Evolutionary conservation across 257 asterid genomes (phyloP).

Genomic region (Nicotiana benthamiana): DNA sequence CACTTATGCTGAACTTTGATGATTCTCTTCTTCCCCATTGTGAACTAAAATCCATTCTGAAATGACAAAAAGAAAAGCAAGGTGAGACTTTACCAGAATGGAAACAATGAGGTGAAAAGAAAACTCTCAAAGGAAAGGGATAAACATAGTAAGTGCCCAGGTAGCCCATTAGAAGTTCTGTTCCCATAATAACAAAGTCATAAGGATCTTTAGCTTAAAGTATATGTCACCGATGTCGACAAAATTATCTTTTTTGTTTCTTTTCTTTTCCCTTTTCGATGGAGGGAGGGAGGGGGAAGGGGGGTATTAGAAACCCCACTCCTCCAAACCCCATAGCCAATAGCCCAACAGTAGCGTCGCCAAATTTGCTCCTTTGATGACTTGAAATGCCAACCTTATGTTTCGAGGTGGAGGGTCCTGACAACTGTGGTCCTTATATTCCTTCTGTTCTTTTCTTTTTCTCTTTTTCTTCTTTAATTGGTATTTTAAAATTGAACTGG

Average conservation of each 20-base stretch:
- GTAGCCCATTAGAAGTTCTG: neutral
- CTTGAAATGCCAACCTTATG: neutral
- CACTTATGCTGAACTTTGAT: conserved; percentile 28
- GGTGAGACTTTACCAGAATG: neutral
- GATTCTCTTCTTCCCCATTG: conserved; percentile 33
- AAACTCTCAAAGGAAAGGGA: neutral
- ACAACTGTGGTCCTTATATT: neutral
- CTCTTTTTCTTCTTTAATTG: neutral
- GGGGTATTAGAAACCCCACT: neutral
- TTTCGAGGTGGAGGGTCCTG: neutral
- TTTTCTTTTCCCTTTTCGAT: neutral
- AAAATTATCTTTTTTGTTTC: neutral
- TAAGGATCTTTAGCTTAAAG: neutral
- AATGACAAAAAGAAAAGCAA: conserved; percentile 5
- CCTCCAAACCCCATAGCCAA: neutral
- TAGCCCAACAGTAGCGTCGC: neutral
- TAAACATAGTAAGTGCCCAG: neutral
- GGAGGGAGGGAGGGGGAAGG: neutral
- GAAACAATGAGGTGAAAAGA: neutral
- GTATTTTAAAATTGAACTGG: neutral
- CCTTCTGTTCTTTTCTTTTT: neutral
- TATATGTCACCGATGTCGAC: neutral
- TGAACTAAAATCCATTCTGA: conserved; percentile 40
- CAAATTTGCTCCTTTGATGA: neutral
- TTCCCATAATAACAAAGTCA: neutral